Evolutionary conservation across 805 yeast species (phyloP).

Genomic region (Kuraishia cidri): DNA sequence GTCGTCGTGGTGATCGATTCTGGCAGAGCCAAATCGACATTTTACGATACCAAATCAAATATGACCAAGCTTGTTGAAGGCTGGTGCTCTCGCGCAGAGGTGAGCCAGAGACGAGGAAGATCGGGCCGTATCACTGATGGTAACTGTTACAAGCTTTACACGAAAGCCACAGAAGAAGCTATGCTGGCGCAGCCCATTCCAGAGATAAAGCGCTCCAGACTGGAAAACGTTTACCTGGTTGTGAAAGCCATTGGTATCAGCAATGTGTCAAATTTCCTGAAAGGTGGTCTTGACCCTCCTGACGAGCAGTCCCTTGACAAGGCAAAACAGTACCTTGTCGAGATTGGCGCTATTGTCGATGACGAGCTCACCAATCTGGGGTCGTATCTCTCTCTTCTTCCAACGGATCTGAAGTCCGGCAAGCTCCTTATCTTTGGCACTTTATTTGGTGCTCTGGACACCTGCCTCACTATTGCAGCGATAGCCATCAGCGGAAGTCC

Average conservation of each 20-base stretch:
- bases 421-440: slow-evolving; percentile 74
- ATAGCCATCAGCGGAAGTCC: slow-evolving; percentile 69
- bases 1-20: slow-evolving; percentile 86
- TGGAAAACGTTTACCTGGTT: slow-evolving; percentile 74
- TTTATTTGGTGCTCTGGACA: slow-evolving; percentile 73
- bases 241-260: slow-evolving; percentile 85
- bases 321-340: slow-evolving; percentile 44
- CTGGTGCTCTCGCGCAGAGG: slow-evolving; percentile 89
- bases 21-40: slow-evolving; percentile 76
- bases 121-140: slow-evolving; percentile 95
- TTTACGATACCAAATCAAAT: slow-evolving; percentile 59
- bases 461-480: slow-evolving; percentile 75
- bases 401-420: slow-evolving; percentile 81
- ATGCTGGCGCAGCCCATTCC: slow-evolving; percentile 79
- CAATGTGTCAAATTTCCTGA: slow-evolving; percentile 61
- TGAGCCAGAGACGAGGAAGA: slow-evolving; percentile 89
- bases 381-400: slow-evolving; percentile 67
- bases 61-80: slow-evolving; percentile 66
- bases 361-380: slow-evolving; percentile 67
- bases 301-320: slow-evolving; percentile 35
- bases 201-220: slow-evolving; percentile 76
- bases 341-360: slow-evolving; percentile 63
- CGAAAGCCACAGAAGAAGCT: slow-evolving; percentile 43
- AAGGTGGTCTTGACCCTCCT: slow-evolving; percentile 80
- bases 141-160: slow-evolving; percentile 70